These are phyloP conservation scores for Globisporangium orthogonon DNA, from an alignment of 352 stramenopile species.

Conservation along the genomic window DNA sequence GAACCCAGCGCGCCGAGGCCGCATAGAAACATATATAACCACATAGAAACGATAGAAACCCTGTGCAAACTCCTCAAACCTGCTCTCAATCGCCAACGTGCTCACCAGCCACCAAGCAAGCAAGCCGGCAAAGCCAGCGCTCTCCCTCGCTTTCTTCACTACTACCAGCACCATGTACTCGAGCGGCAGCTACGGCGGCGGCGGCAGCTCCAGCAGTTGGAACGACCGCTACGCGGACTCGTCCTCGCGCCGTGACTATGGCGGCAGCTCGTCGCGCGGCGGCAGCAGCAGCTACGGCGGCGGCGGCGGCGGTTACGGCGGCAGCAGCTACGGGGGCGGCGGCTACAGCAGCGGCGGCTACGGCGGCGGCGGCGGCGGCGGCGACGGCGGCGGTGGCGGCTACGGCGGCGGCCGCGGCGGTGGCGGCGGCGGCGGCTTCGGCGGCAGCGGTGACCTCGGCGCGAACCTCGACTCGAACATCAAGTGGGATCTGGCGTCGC, in stretches of 20 bases:
- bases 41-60: too few relatives aligned
- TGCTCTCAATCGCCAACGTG: neutral
- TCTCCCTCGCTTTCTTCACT: constrained; percentile 4
- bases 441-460: constrained; percentile 74
- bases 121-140: neutral
- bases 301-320: constrained; percentile 18
- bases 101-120: neutral
- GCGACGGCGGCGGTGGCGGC: constrained; percentile 19
- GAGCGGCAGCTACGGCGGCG: constrained; percentile 21
- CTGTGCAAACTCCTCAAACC: neutral
- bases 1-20: too few relatives aligned
- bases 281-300: constrained; percentile 23
- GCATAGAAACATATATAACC: too few relatives aligned
- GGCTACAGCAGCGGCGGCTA: constrained; percentile 22
- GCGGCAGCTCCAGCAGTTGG: constrained; percentile 21
- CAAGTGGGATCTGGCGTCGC: constrained; percentile 92
- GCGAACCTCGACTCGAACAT: constrained; percentile 90
- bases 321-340: constrained; percentile 23
- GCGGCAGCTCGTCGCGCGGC: constrained; percentile 25
- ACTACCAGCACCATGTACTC: constrained; percentile 39
- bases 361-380: constrained; percentile 30
- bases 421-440: constrained; percentile 21
- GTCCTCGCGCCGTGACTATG: constrained; percentile 66
- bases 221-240: constrained; percentile 67
- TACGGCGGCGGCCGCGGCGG: constrained; percentile 24